Conservation (phyloP, 2,329 filamentous ascomycete species). For the Cercospora beticola region DNA sequence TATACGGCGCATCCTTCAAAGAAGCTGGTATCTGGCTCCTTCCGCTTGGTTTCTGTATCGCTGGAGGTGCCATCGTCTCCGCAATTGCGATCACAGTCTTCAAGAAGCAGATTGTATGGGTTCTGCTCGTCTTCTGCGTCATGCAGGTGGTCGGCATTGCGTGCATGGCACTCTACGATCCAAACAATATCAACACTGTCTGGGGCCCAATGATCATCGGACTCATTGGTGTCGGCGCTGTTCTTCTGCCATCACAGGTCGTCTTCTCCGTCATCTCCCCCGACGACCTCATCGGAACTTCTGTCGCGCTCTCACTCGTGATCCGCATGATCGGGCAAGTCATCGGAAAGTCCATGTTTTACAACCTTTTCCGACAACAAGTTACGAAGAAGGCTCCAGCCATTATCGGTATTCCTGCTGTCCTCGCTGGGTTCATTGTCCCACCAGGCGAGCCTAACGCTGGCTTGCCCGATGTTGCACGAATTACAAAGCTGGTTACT, state of each 20-base stretch:
- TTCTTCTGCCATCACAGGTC: slow-evolving; percentile 66
- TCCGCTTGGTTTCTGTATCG: slow-evolving; percentile 62
- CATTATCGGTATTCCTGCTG: slow-evolving; percentile 31
- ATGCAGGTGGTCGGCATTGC: slow-evolving; percentile 58
- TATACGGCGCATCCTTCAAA: slow-evolving; percentile 49
- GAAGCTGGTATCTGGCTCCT: slow-evolving; percentile 60
- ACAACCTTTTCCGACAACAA: slow-evolving; percentile 48
- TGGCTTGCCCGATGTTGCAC: background rate
- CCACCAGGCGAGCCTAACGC: background rate
- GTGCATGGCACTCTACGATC: slow-evolving; percentile 27
- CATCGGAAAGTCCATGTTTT: slow-evolving; percentile 50
- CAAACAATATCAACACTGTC: slow-evolving; percentile 26
- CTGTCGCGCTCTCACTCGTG: slow-evolving; percentile 64
- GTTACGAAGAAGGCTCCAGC: slow-evolving; percentile 49
- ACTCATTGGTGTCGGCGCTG: slow-evolving; percentile 63
- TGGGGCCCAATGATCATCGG: slow-evolving; percentile 57
- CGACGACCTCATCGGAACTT: slow-evolving; percentile 66
- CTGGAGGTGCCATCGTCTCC: slow-evolving; percentile 59
- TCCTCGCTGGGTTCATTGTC: slow-evolving; percentile 11
- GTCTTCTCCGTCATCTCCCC: slow-evolving; percentile 68
- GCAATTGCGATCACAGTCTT: slow-evolving; percentile 59
- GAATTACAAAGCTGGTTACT: slow-evolving; percentile 17
- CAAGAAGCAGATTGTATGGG: slow-evolving; percentile 57
- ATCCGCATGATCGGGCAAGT: slow-evolving; percentile 66
- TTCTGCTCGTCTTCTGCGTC: slow-evolving; percentile 60